These are phyloP conservation scores for Globisporangium iwayamae DNA, from an alignment of 352 stramenopile genomes.

Conservation along the genomic window DNA sequence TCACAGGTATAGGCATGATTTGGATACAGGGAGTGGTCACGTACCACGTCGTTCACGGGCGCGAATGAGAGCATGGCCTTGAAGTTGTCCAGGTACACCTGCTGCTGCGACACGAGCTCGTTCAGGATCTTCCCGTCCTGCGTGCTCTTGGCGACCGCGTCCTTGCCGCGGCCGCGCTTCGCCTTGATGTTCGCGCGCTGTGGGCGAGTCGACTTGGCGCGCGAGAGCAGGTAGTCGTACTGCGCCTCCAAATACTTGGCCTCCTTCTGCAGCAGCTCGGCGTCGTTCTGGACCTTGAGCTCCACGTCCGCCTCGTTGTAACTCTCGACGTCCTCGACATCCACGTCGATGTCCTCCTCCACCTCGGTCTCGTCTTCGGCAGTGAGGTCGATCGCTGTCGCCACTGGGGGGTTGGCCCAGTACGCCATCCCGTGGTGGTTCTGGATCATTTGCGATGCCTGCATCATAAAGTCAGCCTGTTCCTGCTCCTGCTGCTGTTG, in stretches of 20 bases:
- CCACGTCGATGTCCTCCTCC: constrained; percentile 22
- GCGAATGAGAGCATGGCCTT: constrained; percentile 75
- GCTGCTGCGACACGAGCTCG: constrained; percentile 59
- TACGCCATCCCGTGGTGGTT: background rate
- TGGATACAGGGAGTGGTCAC: background rate
- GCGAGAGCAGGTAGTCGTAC: constrained; percentile 57
- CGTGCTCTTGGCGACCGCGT: constrained; percentile 38
- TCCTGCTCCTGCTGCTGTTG: constrained; percentile 15
- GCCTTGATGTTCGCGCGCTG: constrained; percentile 44
- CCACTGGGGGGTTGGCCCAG: constrained; percentile 9
- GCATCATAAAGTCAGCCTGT: background rate
- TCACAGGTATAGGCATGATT: background rate
- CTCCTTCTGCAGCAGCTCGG: constrained; percentile 62
- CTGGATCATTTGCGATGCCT: constrained; percentile 1
- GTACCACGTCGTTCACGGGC: constrained; percentile 68
- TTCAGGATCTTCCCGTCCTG: constrained; percentile 50
- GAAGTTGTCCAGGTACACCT: constrained; percentile 74
- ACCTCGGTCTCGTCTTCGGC: constrained; percentile 27
- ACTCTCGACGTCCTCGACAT: constrained; percentile 16
- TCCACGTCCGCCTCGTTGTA: constrained; percentile 7
- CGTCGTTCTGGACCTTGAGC: constrained; percentile 34
- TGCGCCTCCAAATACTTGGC: constrained; percentile 68
- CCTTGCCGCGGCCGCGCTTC: constrained; percentile 35
- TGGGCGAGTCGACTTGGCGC: constrained; percentile 36
- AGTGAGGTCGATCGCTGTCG: constrained; percentile 25